Evolutionary conservation across 2,329 filamentous ascomycete genomes (phyloP).

Genomic region (Achaetomium macrosporum): DNA sequence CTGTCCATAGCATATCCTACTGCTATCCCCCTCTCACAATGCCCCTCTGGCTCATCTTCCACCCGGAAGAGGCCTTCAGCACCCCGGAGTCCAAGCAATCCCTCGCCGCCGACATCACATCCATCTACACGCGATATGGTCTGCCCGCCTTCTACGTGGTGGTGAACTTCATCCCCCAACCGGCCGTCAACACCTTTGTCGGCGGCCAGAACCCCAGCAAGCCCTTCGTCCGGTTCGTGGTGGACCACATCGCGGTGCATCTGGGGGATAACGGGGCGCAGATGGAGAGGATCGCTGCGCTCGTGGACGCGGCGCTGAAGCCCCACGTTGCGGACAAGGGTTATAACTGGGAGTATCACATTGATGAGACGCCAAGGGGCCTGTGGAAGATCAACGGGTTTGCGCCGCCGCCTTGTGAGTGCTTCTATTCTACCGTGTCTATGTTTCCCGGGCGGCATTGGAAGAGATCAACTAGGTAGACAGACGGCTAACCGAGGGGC

Average conservation of each 20-base stretch:
- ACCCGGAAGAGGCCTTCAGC: slow-evolving; percentile 17
- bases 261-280: not conserved
- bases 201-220: slow-evolving; percentile 12
- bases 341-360: slow-evolving; percentile 39
- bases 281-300: not conserved
- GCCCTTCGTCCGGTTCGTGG: slow-evolving; percentile 18
- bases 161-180: slow-evolving; percentile 15
- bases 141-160: slow-evolving; percentile 22
- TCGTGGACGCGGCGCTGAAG: slow-evolving; percentile 32
- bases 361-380: slow-evolving; percentile 37
- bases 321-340: slow-evolving; percentile 37
- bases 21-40: slow-evolving; percentile 4
- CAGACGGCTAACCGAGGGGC: not conserved
- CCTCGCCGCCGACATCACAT: slow-evolving; percentile 15
- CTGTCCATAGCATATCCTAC: too few species aligned
- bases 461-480: too few species aligned
- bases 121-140: slow-evolving; percentile 13
- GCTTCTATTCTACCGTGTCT: too few species aligned
- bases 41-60: slow-evolving; percentile 23
- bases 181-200: slow-evolving; percentile 14
- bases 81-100: slow-evolving; percentile 13
- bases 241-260: slow-evolving; percentile 19
- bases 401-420: slow-evolving; percentile 18
- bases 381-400: slow-evolving; percentile 40
- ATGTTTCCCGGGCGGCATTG: too few species aligned